Evolutionary conservation across 805 yeast genomes (phyloP).

Genomic region (Kuraishia ogatae): DNA sequence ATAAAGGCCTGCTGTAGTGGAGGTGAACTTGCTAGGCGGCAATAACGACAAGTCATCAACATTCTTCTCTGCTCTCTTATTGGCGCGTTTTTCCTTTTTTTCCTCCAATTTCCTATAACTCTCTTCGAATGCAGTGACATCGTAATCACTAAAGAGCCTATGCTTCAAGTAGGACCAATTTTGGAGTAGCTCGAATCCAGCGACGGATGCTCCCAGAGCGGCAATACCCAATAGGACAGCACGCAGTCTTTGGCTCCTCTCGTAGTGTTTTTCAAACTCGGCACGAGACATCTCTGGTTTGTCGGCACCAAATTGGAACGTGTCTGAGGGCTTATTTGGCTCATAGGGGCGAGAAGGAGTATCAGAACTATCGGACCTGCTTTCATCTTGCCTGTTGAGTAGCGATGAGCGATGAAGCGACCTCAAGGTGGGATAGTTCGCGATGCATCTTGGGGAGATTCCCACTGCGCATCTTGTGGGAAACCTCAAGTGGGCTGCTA

Average conservation of each 20-base stretch:
- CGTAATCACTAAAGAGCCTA: constrained; percentile 23
- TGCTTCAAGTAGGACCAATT: constrained; percentile 32
- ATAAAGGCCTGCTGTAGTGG: constrained; percentile 48
- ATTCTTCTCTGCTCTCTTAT: constrained; percentile 10
- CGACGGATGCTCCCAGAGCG: constrained; percentile 28
- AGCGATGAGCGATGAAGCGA: too few relatives aligned
- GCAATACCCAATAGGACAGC: constrained; percentile 34
- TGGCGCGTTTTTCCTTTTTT: constrained; percentile 9
- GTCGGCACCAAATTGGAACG: not conserved
- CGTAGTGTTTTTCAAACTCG: constrained; percentile 20
- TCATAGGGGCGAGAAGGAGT: too few relatives aligned
- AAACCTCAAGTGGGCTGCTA: too few relatives aligned
- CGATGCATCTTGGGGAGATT: too few relatives aligned
- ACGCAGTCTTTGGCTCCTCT: constrained; percentile 33
- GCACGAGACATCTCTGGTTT: not conserved
- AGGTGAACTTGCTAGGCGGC: constrained; percentile 9
- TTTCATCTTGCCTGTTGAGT: too few relatives aligned
- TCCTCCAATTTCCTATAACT: constrained; percentile 12
- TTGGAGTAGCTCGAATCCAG: constrained; percentile 28
- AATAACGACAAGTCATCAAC: constrained; percentile 22
- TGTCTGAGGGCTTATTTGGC: too few relatives aligned
- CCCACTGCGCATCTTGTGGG: too few relatives aligned
- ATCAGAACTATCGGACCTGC: too few relatives aligned
- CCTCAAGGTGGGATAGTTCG: too few relatives aligned
- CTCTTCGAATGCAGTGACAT: constrained; percentile 27